Base-by-base conservation (phyloP, 257 asterid species). In the Forsythia suspensa region DNA sequence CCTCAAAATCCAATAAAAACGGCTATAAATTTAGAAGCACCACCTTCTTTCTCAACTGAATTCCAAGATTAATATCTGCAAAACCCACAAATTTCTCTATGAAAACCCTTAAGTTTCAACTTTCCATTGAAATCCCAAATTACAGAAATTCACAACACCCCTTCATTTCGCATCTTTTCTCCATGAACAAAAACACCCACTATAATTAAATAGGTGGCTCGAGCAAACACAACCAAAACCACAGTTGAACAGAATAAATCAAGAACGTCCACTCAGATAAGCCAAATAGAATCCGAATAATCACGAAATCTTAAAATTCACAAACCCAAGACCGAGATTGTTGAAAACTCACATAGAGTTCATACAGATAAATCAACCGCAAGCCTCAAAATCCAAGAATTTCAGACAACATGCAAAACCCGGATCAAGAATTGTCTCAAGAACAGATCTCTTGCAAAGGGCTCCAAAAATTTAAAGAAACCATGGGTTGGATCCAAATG, bases 341-440 rank as follows among this genome's bases (percentile, higher is more conserved):
- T 71, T 12, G 76, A 41, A 43, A 29, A 29, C 34, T 29, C 34
- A 29, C 34, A 1, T 29, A 29, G 1, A 29, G 34, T 29, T 29
- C 34, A 29, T 0, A 29, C 34, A 29, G 2, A 29, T 29, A 29
- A 29, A 29, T 29, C 34, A 29, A 29, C 34, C 34, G 34, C 0
- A 76, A 78, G n/a, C 72, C 72, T 15, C 43, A 16, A 57, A 78
- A 21, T 38, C 34, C 48, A 55, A 20, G 10, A 72, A 39, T 29
- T 55, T 10, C 69, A 73, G 82, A 75, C 81, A 71, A 81, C 59
- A 70, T 13, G 48, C 69, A 72, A 81, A 79, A 80, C 87, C 86
- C 87, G 85, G 84, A 87, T 87, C 90, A 85, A 76, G 65, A 87
- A 81, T 42, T 37, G 52, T 38, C 75, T 63, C 69, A 39, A 71